These are phyloP conservation scores for Pythium sp. DNA, from an alignment of 352 stramenopile genomes.

Conservation along the genomic window DNA sequence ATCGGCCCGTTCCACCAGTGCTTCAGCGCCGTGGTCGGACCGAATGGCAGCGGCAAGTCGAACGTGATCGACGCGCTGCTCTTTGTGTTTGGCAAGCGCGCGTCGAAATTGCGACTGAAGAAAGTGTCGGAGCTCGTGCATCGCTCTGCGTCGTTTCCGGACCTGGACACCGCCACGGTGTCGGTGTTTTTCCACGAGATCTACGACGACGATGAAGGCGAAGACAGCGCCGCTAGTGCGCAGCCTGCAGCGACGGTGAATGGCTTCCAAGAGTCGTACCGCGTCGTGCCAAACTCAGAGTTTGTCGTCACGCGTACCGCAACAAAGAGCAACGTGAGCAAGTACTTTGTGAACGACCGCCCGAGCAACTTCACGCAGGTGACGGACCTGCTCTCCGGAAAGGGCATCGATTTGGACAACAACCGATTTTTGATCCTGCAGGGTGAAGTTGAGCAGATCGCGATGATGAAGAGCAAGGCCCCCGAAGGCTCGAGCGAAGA, in stretches of 20 bases:
- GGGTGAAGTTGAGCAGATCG: constrained; percentile 96
- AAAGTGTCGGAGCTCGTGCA: constrained; percentile 99
- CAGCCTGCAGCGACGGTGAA: not conserved
- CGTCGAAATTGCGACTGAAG: constrained; percentile 95
- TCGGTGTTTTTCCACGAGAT: constrained; percentile 99
- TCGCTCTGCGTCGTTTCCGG: constrained; percentile 87
- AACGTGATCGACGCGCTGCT: constrained; percentile 99
- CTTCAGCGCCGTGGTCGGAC: constrained; percentile 97
- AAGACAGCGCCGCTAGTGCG: not conserved
- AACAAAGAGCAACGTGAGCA: constrained; percentile 93
- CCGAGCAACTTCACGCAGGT: constrained; percentile 95
- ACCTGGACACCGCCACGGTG: constrained; percentile 93
- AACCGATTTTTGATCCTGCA: constrained; percentile 99
- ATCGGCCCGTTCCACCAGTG: constrained; percentile 99
- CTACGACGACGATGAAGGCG: constrained; percentile 61
- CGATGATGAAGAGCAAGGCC: constrained; percentile 99
- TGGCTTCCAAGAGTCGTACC: constrained; percentile 80
- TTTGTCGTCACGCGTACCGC: constrained; percentile 93
- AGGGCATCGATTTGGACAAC: constrained; percentile 99
- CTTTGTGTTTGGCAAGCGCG: constrained; percentile 99
- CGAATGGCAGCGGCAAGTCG: constrained; percentile 99
- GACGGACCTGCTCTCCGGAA: constrained; percentile 90
- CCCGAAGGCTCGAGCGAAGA: constrained; percentile 92
- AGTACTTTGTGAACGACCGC: constrained; percentile 96
- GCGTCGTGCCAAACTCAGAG: constrained; percentile 88